Evolutionary conservation across 129 eudicot genomes (phyloP).

Genomic region (Flaveria ramosissima): DNA sequence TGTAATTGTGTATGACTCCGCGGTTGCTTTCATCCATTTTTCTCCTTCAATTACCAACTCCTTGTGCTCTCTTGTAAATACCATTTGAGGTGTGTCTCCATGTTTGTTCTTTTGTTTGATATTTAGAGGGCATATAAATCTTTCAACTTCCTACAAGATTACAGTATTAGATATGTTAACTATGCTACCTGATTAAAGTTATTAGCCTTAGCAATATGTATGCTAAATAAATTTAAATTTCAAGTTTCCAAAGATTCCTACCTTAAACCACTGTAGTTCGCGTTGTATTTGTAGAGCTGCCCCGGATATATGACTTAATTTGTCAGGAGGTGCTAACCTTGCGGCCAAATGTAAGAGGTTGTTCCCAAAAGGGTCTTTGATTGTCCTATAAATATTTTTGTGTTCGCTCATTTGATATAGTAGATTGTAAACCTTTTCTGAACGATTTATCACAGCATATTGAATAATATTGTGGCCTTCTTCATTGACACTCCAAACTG

Average conservation of each 20-base stretch:
- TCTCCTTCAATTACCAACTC: conserved; percentile 6
- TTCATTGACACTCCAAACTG: neutral
- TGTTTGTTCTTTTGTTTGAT: neutral
- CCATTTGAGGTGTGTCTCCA: conserved; percentile 12
- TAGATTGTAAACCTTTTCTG: neutral
- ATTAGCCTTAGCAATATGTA: no score
- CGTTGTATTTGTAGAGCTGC: neutral
- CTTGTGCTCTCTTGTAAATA: neutral
- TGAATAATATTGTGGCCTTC: conserved; percentile 2
- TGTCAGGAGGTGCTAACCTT: conserved; percentile 1
- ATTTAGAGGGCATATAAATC: neutral
- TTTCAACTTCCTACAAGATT: neutral
- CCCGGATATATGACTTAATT: neutral
- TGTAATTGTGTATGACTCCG: conserved; percentile 6
- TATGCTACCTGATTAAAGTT: no score
- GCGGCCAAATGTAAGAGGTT: conserved; percentile 14
- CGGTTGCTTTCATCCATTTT: conserved; percentile 1
- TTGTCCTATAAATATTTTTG: neutral
- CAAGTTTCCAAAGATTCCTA: neutral
- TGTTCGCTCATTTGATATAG: neutral
- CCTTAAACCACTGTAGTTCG: conserved; percentile 11
- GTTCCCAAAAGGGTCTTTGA: neutral
- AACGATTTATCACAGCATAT: neutral
- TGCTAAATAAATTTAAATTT: neutral
- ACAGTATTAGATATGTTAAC: neutral